Evolutionary conservation across 345 rosid species (phyloP), one percentile per base, ranked within the genome.

Genomic region (Salix dunnii): DNA sequence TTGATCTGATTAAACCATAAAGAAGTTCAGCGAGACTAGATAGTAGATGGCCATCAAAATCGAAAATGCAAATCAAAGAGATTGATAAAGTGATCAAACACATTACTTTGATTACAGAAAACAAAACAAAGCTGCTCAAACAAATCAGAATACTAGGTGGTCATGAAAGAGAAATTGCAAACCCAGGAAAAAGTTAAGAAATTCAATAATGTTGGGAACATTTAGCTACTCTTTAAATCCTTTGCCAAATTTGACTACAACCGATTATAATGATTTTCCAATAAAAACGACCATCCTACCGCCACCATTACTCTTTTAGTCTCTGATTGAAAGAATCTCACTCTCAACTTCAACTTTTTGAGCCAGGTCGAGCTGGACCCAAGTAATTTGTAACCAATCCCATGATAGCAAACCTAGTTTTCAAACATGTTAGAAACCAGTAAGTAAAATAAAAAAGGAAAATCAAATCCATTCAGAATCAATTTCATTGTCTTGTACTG

Each of bases 341-440:
- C 27, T 85, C 70, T 85, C 70, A 87, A 70, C 88, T 87, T 85
- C 70, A 87, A 70, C 88, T 87, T 82, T 87, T 80, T 13, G 87
- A n/a, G 38, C 83, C 86, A 6, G 94, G 90, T 83, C 94, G 96
- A 74, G 92, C 76, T 67, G 94, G 91, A 9, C 98, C 98, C 31
- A 93, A 75, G 90, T 93, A 93, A 83, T 91, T 96, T 77, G 98
- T 90, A 68, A 90, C 99, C 88, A 96, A 77, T 55, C 99, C 99
- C 99, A 96, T 96, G 67, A 96, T 82, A 62, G 97, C 98, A 86
- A 93, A 96, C 99, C 99, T 95, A 91, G 75, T 77, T 70, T 62
- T 16, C 21, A 28, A 38, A 31, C 42, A 73, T 30, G 40, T 27
- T 62, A 18, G 38, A 76, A 68, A 28, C 62, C 28, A 58, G 12